Conservation (phyloP, 2,329 filamentous ascomycete species). For the Falciphora oryzae region DNA sequence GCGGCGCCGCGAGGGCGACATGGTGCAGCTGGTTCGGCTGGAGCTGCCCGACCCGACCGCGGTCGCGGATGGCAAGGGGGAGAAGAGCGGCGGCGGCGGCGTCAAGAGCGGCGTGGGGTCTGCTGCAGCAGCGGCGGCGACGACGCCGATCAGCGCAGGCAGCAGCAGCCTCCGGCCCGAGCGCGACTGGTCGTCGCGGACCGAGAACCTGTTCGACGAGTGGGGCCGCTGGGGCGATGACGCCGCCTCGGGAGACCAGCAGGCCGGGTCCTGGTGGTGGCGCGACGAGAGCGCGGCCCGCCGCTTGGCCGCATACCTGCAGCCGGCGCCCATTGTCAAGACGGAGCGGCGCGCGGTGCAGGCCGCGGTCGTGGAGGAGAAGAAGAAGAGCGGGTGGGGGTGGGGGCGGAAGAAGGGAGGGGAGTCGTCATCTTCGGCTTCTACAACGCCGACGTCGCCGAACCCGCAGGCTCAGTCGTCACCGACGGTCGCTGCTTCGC, state of each 20-base stretch:
- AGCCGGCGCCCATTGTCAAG: slow-evolving; percentile 25
- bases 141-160: not conserved
- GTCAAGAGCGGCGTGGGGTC: not conserved
- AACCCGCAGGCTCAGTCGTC: not conserved
- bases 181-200: slow-evolving; percentile 11
- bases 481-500: not conserved
- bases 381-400: slow-evolving; percentile 28
- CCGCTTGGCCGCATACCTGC: slow-evolving; percentile 38
- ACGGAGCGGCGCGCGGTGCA: slow-evolving; percentile 25
- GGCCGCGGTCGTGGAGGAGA: slow-evolving; percentile 24
- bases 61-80: not conserved
- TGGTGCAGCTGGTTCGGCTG: slow-evolving; percentile 28
- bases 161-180: slow-evolving; percentile 3
- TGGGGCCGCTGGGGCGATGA: slow-evolving; percentile 38
- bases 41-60: slow-evolving; percentile 2
- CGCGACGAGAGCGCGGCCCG: slow-evolving; percentile 38
- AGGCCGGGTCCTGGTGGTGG: slow-evolving; percentile 36
- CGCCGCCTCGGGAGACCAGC: not conserved
- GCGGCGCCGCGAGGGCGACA: slow-evolving; percentile 22
- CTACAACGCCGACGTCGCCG: slow-evolving; percentile 13
- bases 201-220: slow-evolving; percentile 32
- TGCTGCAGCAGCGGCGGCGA: not conserved
- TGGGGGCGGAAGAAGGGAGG: slow-evolving; percentile 22
- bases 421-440: slow-evolving; percentile 10
- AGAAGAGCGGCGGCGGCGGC: not conserved